Evolutionary conservation across 306 rosid species (phyloP), one percentile per base, ranked within the genome.

Genomic region (Hippophae tibetana): DNA sequence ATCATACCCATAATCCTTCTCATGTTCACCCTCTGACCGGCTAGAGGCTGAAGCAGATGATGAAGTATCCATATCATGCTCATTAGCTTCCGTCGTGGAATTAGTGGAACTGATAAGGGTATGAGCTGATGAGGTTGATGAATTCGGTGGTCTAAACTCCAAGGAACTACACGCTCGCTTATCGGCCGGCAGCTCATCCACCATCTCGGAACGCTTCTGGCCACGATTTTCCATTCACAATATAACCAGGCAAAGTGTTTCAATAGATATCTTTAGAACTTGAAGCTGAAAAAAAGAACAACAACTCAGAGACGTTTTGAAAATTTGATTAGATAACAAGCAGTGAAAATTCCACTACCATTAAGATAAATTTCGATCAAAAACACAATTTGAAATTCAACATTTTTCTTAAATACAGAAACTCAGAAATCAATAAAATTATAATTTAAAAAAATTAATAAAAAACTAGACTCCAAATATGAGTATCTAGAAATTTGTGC

Each of bases 1-100:
- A 73, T 89, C 99, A 65, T 87, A 87, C 52, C 90, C 78, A 5
- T 92, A 87, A 75, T 92, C 95, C 81, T 72, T 85, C 66, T 88
- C 96, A 5, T 66, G 86, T 41, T 92, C 96, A 54, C 89, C 95
- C 54, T 92, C 99, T 0, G 96, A 86, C 45, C 66, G 84, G 64
- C 90, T 84, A 52, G 94, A 84, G 31, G 86, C 89, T 1, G 97
- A 89, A 63, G 88, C 87, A 72, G 95, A 86, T 1, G 95, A 87
- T 47, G 96, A 86, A 64, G 96, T 88, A 44, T 92, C 99, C 95
- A 92, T 82, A 43, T 92, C 95, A 66, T 87, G 78, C 14, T 88
- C 96, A 71, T 73, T 82, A 14, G 66, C 63, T 75, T 86, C 95
- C 43, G 53, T 67, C 27, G 67, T 54, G 12, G 92, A 76, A 54